A percentile compares a stretch with the other conserved stretches of the same genome.
These are phyloP conservation scores for Epichloe sylvatica DNA, from an alignment of 2,329 filamentous ascomycete genomes.

Conservation along the genomic window DNA sequence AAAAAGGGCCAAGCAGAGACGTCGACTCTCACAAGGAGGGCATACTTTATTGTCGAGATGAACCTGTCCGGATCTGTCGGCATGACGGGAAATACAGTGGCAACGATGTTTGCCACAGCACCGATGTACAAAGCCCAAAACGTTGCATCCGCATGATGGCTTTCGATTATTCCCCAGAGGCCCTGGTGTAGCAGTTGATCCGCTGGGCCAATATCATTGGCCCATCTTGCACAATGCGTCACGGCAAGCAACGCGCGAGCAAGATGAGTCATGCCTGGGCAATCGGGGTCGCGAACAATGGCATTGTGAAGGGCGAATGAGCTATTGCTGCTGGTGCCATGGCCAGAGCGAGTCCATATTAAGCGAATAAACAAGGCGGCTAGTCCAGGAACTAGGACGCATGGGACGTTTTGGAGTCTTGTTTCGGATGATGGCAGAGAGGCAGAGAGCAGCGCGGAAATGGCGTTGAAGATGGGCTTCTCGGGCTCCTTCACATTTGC, in stretches of 20 bases:
- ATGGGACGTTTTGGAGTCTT: conserved; percentile 23
- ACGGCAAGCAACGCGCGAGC: conserved; percentile 58
- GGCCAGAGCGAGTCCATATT: conserved; percentile 38
- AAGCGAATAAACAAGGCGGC: conserved; percentile 32
- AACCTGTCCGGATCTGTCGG: conserved; percentile 25
- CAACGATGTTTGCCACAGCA: conserved; percentile 30
- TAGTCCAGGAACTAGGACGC: conserved; percentile 29
- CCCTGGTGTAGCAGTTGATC: conserved; percentile 31
- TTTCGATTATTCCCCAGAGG: conserved; percentile 28
- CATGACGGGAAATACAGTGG: conserved; percentile 26
- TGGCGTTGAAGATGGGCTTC: conserved; percentile 19
- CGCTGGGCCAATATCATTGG: conserved; percentile 39
- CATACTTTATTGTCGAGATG: conserved; percentile 25
- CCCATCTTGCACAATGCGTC: conserved; percentile 61
- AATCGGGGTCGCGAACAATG: conserved; percentile 50
- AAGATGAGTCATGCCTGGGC: conserved; percentile 61
- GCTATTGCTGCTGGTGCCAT: conserved; percentile 40
- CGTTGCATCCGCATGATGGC: conserved; percentile 22
- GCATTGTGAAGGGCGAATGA: conserved; percentile 60
- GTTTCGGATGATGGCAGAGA: conserved; percentile 27
- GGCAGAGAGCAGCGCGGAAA: conserved; percentile 24
- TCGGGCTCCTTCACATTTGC: conserved; percentile 14
- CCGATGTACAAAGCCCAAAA: conserved; percentile 44
- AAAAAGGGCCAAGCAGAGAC: background rate
- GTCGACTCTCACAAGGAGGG: background rate